These are phyloP conservation scores for Cymodocea nodosa DNA, from an alignment of 116 monocot species.

Conservation along the genomic window DNA sequence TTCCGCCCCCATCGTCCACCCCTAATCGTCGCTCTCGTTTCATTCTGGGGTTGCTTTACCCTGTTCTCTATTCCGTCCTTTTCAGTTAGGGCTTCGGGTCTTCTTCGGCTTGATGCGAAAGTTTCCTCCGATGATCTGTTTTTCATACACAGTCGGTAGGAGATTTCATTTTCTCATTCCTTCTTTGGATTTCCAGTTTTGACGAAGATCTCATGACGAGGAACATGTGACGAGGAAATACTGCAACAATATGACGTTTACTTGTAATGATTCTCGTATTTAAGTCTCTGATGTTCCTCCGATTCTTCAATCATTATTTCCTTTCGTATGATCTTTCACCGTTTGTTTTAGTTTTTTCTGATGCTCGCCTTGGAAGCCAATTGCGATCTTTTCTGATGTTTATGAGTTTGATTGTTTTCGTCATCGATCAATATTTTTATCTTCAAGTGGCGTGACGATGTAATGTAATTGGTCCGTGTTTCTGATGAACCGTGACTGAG, in stretches of 20 bases:
- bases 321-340: too few species aligned
- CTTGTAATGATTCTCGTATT: neutral
- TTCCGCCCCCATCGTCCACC: neutral
- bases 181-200: neutral
- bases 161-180: neutral
- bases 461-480: constrained; percentile 1
- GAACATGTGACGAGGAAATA: neutral
- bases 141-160: neutral
- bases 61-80: neutral
- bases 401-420: neutral
- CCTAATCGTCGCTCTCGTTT: neutral
- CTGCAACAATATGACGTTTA: neutral
- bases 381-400: neutral
- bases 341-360: too few species aligned
- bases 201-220: neutral
- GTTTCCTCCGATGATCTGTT: too few species aligned
- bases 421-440: neutral
- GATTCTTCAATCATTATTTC: neutral
- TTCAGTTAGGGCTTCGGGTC: neutral
- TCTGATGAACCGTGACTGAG: neutral
- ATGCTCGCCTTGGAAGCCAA: neutral
- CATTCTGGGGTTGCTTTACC: neutral
- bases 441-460: neutral
- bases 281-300: constrained; percentile 2
- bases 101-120: neutral